phyloP scores from a whole-genome alignment of 2,329 filamentous ascomycete species.

The Colletotrichum sidae region DNA sequence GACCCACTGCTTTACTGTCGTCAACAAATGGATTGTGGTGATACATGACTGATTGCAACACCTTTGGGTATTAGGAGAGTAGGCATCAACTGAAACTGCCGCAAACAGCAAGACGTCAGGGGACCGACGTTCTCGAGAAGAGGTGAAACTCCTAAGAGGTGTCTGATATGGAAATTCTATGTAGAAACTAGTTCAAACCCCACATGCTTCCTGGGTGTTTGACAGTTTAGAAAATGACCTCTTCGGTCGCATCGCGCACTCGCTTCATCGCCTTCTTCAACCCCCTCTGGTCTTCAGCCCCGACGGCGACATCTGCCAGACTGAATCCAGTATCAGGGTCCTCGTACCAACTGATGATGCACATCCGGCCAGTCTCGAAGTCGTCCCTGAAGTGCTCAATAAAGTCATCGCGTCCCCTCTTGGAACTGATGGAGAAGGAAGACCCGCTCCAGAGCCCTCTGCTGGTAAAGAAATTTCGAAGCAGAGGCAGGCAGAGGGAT shows the following conservation, averaged over 20 bases:
- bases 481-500: slow-evolving; percentile 44
- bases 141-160: no score
- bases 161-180: no score
- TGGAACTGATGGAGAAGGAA: slow-evolving; percentile 44
- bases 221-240: slow-evolving; percentile 43
- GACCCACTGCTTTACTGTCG: no score
- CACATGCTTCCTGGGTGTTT: no score
- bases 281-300: slow-evolving; percentile 41
- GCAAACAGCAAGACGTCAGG: no score
- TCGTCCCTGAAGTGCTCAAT: slow-evolving; percentile 41
- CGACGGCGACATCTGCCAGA: slow-evolving; percentile 47
- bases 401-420: slow-evolving; percentile 42
- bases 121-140: no score
- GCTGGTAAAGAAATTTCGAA: slow-evolving; percentile 44
- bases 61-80: no score
- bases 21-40: no score
- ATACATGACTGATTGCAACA: no score
- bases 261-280: slow-evolving; percentile 41
- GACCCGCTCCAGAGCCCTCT: slow-evolving; percentile 44
- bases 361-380: slow-evolving; percentile 44
- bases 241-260: slow-evolving; percentile 43
- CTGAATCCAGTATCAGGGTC: slow-evolving; percentile 42
- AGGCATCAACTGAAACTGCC: no score
- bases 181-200: no score
- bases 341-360: slow-evolving; percentile 49